Evolutionary conservation across 106 monocot genomes (phyloP), one percentile per base, ranked within the genome.

Genomic region (Cymbidium sinense): DNA sequence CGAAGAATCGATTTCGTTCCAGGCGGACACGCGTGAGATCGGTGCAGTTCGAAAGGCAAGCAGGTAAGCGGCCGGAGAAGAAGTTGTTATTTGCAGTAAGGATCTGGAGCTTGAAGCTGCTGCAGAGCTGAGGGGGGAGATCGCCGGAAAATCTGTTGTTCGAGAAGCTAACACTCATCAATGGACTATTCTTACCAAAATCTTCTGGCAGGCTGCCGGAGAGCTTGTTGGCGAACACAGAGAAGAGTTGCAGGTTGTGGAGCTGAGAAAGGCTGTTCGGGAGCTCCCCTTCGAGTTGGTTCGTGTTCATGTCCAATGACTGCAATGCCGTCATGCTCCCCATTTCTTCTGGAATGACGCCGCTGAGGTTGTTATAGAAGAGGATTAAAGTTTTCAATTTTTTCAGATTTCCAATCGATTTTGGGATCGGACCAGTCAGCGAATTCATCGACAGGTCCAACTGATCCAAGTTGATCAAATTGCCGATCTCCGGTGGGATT

Each of bases 301-400:
- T 96, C 21, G 84, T 75, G 2, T 87, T 84, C 35, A 96, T 83
- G 58, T 93, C 96, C 0, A 96, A 78, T 71, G 89, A 96, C 77
- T 79, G 91, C 73, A 96, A 84, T 34, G 86, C 91, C 75, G 81
- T 91, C 76, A 96, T 41, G 39, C 33, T 35, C 1, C 93, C 96
- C 2, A 93, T 86, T 89, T 91, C 93, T 29, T 80, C 69, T 10
- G 96, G 96, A 27, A 96, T 87, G 23, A 7, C 33, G 0, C 96
- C 93, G 19, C 84, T 79, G 62, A 96, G 77, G 6, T 58, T 70
- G 83, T 93, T 96, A 2, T 78, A 70, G 29, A 83, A 87, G 3
- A 87, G 89, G 20, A 91, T 76, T 76, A 96, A 91, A 15, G 93
- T 79, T 27, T 86, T 72, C 19, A 96, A 65, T 2, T 86, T 78